Percentiles rank a stretch among this genome's conserved stretches.
phyloP scores from a whole-genome alignment of 805 yeast genomes.

The Yarrowia sp. region DNA sequence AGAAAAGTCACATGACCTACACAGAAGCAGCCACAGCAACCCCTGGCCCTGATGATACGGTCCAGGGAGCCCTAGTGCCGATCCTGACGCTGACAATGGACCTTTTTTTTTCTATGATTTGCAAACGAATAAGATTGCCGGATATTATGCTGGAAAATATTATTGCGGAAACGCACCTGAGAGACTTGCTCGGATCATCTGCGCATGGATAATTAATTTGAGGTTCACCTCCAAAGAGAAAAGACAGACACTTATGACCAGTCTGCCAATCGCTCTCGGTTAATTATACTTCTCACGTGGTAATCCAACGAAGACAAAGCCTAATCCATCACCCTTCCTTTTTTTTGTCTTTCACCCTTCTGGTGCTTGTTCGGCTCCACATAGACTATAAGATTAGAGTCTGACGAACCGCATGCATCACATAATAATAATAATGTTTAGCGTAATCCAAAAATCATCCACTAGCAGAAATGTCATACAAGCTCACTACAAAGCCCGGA shows the following conservation, averaged over 20 bases:
- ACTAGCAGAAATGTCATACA: neutral
- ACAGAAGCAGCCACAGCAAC: too few relatives aligned
- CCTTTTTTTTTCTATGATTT: too few relatives aligned
- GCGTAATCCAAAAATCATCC: neutral
- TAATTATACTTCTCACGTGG: slow-evolving; percentile 1
- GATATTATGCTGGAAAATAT: neutral
- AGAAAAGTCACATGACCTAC: too few relatives aligned
- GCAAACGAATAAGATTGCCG: neutral
- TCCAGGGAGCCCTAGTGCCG: slow-evolving; percentile 7
- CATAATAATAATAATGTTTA: neutral
- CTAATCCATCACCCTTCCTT: neutral
- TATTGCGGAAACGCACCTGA: neutral
- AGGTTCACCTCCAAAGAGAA: too few relatives aligned
- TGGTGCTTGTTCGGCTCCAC: neutral
- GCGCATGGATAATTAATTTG: too few relatives aligned
- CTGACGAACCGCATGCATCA: neutral
- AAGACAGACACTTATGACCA: neutral
- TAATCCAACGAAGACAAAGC: neutral
- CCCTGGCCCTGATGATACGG: neutral
- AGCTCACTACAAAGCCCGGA: too few relatives aligned
- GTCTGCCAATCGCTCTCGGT: too few relatives aligned
- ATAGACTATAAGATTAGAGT: neutral
- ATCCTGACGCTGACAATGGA: too few relatives aligned
- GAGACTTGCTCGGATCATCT: too few relatives aligned
- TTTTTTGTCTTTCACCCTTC: neutral